Base-by-base conservation (phyloP, 768 basidiomycete genomes). In the Pulveroboletus sp. region DNA sequence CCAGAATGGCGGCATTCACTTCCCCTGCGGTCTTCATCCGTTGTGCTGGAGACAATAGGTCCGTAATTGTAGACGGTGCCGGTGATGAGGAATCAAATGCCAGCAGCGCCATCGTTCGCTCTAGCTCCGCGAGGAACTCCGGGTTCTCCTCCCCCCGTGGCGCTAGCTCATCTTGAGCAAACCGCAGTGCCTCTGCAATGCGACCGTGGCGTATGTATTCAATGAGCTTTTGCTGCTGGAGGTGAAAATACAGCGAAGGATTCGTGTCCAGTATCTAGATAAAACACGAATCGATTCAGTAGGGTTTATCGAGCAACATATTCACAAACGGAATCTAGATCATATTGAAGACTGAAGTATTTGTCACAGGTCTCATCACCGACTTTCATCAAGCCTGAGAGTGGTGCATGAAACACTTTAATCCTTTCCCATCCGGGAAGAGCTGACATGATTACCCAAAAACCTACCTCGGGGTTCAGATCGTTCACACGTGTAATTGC, bases 261-360 rank as follows among this genome's bases (percentile, higher is more conserved):
- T 97, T 95, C 33, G 89, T 92, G 68, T 99, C 96, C 63, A 99
- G 77, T 62, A 99, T 96, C 96, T 99, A 69, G 57, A 60, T 15
- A 46, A 52, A 65, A 66, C 47, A 67, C 12, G 27, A 9, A 15
- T 17, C 0, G 32, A 39, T 37, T 67, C 51, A 67, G 59, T 43
- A 45, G 43, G 40, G 31, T n/a, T 24, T 31, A 35, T 47, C 24
- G 5, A 35, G 46, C 35, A 32, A 45, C 21, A 8, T 30, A 46
- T 11, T 31, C 37, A 31, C 35, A 43, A 54, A 35, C n/a, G 39
- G 51, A 43, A 38, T 17, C 46, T 57, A 64, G 60, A 78, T 91
- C 89, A 93, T 91, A 86, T 90, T 90, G 86, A 91, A 91, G 87
- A 91, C 89, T 89, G 87, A 89, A 90, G 86, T 85, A 86, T 85